phyloP scores from a whole-genome alignment of 495 filamentous ascomycete species.

The Xylaria flabelliformis region DNA sequence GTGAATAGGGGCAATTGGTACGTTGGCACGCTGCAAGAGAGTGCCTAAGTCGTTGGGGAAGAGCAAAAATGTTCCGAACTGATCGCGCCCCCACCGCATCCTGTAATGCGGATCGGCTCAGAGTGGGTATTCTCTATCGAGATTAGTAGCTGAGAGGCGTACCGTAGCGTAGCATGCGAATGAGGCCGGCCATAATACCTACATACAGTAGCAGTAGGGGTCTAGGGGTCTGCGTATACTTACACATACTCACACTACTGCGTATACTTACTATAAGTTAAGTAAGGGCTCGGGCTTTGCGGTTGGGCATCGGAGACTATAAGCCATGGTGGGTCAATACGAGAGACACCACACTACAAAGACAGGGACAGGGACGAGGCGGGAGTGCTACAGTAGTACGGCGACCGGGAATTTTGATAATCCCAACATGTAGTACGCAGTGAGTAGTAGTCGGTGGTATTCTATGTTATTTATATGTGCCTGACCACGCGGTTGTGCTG shows the following conservation, averaged over 20 bases:
- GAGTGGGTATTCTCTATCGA: not conserved
- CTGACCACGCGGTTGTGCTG: not conserved
- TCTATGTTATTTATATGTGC: conserved; percentile 1
- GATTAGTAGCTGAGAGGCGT: conserved; percentile 13
- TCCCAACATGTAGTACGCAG: not conserved
- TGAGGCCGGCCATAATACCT: too few relatives aligned
- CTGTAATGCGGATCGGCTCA: conserved; percentile 1
- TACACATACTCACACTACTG: too few relatives aligned
- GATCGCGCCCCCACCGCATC: conserved; percentile 5
- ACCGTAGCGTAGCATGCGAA: not conserved
- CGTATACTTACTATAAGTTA: too few relatives aligned
- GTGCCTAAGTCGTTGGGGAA: not conserved
- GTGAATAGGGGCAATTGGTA: conserved; percentile 20
- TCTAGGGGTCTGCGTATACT: not conserved
- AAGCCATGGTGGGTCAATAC: conserved; percentile 21
- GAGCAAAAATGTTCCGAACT: conserved; percentile 1
- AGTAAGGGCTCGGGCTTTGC: not conserved
- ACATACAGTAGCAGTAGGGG: not conserved
- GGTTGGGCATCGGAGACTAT: conserved; percentile 22
- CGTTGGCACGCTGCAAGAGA: conserved; percentile 7
- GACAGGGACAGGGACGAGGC: conserved; percentile 17
- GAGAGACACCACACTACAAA: conserved; percentile 3
- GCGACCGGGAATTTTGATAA: conserved; percentile 13
- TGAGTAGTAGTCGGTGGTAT: not conserved
- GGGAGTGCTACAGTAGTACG: conserved; percentile 10